A percentile compares a stretch with the other conserved stretches of the same genome.
phyloP scores from a whole-genome alignment of 768 basidiomycete genomes.

The Amanita exitialis region DNA sequence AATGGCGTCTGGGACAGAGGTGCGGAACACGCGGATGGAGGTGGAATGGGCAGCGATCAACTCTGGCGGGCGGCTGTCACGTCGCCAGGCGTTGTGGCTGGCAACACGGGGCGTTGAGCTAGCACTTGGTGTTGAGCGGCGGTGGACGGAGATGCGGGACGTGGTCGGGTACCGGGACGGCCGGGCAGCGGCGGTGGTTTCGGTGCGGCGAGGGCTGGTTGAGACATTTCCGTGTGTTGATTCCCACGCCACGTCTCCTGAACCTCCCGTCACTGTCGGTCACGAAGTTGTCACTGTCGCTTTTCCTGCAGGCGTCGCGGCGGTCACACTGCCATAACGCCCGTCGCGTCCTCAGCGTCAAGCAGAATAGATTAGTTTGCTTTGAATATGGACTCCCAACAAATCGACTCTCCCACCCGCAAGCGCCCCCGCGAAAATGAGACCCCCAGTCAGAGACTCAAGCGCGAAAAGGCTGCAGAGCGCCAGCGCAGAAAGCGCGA shows the following conservation, averaged over 20 bases:
- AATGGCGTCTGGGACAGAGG: slow-evolving; percentile 46
- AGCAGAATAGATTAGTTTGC: slow-evolving; percentile 5
- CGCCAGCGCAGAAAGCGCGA: slow-evolving; percentile 78
- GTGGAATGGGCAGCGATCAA: slow-evolving; percentile 36
- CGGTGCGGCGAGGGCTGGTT: slow-evolving; percentile 19
- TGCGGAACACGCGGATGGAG: slow-evolving; percentile 65
- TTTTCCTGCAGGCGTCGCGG: slow-evolving; percentile 24
- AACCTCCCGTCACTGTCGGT: slow-evolving; percentile 35
- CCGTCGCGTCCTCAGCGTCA: slow-evolving; percentile 7
- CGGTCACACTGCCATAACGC: slow-evolving; percentile 36
- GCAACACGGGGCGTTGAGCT: slow-evolving; percentile 32
- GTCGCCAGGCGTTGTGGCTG: slow-evolving; percentile 27
- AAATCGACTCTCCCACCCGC: slow-evolving; percentile 15
- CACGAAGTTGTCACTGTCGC: slow-evolving; percentile 38
- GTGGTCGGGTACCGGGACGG: slow-evolving; percentile 32
- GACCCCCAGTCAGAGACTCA: slow-evolving; percentile 60
- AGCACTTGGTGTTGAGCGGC: slow-evolving; percentile 24
- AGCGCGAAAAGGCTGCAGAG: slow-evolving; percentile 83
- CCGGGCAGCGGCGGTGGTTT: slow-evolving; percentile 30
- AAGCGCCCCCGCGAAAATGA: slow-evolving; percentile 66
- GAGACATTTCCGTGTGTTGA: slow-evolving; percentile 21
- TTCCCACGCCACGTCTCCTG: slow-evolving; percentile 14
- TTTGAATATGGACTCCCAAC: slow-evolving; percentile 11
- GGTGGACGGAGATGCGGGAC: slow-evolving; percentile 17
- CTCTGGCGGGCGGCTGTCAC: slow-evolving; percentile 29